Base-by-base conservation (phyloP, 2,329 filamentous ascomycete species). In the Epichloe gansuensis region DNA sequence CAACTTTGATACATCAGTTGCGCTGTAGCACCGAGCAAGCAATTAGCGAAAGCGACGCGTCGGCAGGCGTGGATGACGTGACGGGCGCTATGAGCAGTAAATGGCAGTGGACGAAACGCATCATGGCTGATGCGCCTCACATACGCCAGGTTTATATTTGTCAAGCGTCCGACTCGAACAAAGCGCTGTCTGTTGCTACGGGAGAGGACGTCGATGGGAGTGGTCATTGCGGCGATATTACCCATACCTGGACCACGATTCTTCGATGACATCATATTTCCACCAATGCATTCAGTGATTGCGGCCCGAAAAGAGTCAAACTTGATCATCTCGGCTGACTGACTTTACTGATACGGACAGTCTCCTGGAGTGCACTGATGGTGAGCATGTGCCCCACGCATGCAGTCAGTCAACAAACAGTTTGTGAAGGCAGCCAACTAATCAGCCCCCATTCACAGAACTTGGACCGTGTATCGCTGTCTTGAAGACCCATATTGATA, bases 401-500 rank as follows among this genome's bases (percentile, higher is more conserved):
- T 31, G 28, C 28, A 31, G 28, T 31, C 7, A 31, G 28, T 31
- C 28, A 31, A 31, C 28, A 31, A 31, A 31, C 28, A 31, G 28
- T 7, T 9, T 8, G 28, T 31, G 28, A 9, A 1, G 8, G 28
- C 28, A 31, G 28, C 28, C 28, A 9, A 31, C 28, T 31, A 3
- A 31, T 31, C 28, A 31, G 28, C 28, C 28, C 28, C 2, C 28
- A 9, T 31, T 9, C 28, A 41, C 65, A 54, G 73, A 63, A 49
- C 69, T 76, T n/a, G 74, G 74, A 8, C 74, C 74, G 13, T 67
- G 75, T 57, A 75, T 76, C 50, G 72, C 72, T 48, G 72, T 75
- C 42, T 68, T 76, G 54, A 76, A 76, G 63, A 76, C 74, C 11
- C 73, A 76, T 58, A 73, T 76, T 61, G 74, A 76, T 54, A 73